Base-by-base conservation (phyloP, 2,329 filamentous ascomycete species). In the Diaporthe nobilis region DNA sequence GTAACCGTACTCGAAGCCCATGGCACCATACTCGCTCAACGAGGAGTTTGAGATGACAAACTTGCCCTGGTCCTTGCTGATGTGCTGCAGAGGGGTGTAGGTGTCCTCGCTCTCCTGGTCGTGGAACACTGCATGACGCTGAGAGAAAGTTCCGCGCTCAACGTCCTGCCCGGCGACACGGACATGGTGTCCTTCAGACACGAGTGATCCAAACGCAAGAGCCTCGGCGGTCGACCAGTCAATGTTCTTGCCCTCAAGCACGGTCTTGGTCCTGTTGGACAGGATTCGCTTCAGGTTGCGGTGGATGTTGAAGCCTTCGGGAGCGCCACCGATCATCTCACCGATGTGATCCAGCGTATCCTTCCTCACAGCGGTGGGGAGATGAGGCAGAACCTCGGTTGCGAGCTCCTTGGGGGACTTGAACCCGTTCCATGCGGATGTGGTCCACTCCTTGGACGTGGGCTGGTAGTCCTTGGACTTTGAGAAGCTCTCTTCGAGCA, bases 1-100 rank as follows among this genome's bases (percentile, higher is more conserved):
- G 89, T 99, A 99, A 77, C 97, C 97, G 82, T 99, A 99, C 86
- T 99, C 97, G 84, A 99, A 99, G 72, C 97, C 97, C 77, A 99
- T 94, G 77, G 92, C 94, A 81, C 88, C 89, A 73, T 90, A 91
- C 85, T 92, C 88, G 81, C 90, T 92, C 81, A 93, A 90, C 17
- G 96, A 98, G 39, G 97, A 99, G 90, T 99, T 99, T 77, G 94
- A 95, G 83, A 99, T 98, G 85, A 97, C 94, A 82, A 99, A 98
- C 82, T 95, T 95, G 83, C 94, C 96, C 87, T 99, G 97, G 81
- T 98, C 94, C 81, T 96, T 92, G 87, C 92, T 93, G 80, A 99
- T 87, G 85, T 98, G 88, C 87, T 98, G 94, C 75, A 99, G 89
- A 75, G 97, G 96, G 17, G 95, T 98, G 87, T 97, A 98, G 8